These are phyloP conservation scores for Phytophthora ohioensis DNA, from an alignment of 352 stramenopile genomes.

Conservation along the genomic window DNA sequence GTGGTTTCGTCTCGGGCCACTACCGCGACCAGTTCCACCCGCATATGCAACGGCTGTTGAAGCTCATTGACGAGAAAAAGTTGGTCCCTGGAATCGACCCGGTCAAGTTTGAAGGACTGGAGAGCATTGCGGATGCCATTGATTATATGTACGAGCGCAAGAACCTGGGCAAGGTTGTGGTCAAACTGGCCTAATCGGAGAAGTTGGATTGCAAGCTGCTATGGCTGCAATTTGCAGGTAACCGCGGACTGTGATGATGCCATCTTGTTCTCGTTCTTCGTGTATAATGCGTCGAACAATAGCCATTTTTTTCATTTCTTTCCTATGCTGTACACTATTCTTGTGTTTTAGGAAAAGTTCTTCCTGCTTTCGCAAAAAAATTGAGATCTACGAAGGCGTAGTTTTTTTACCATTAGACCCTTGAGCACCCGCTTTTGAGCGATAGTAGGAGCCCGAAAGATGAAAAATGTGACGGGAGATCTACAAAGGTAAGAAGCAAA, in stretches of 20 bases:
- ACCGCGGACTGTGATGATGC: no score
- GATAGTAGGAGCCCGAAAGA: no score
- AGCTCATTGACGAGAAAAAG: conserved; percentile 56
- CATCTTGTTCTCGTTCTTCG: no score
- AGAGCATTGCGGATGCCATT: conserved; percentile 62
- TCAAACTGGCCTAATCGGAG: conserved; percentile 56
- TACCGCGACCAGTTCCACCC: conserved; percentile 47
- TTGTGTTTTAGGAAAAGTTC: no score
- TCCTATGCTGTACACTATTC: no score
- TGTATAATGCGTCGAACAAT: background rate
- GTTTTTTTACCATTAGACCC: no score
- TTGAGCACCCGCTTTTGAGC: no score
- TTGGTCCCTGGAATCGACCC: conserved; percentile 54
- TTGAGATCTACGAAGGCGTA: no score
- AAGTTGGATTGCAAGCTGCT: no score
- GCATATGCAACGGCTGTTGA: conserved; percentile 52
- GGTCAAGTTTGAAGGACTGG: conserved; percentile 55
- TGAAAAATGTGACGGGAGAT: background rate
- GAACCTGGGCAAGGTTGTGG: conserved; percentile 81
- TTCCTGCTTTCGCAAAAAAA: no score
- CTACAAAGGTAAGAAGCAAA: background rate
- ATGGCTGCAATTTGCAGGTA: no score
- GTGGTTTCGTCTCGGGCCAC: conserved; percentile 51
- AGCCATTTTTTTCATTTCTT: no score
- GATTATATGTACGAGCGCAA: conserved; percentile 76